These are phyloP conservation scores for Hemerocallis citrina DNA, from an alignment of 106 monocot genomes.

Conservation along the genomic window DNA sequence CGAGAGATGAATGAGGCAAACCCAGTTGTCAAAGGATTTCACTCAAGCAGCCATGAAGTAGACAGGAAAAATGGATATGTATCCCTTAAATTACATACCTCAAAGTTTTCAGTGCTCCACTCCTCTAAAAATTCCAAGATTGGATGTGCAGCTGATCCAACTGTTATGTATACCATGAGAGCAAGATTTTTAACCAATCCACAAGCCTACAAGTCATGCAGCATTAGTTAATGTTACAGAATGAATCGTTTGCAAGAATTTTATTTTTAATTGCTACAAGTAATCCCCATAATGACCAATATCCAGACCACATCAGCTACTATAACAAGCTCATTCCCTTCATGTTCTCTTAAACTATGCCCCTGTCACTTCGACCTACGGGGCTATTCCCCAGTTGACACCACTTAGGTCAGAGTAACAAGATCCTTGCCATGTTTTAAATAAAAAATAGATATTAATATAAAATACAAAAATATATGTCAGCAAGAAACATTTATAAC, in stretches of 20 bases:
- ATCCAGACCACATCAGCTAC: background rate
- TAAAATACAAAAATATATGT: too few relatives aligned
- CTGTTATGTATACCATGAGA: conserved; percentile 97
- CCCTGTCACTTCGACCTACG: background rate
- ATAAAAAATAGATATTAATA: too few relatives aligned
- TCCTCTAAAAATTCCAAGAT: conserved; percentile 96
- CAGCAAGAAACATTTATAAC: conserved; percentile 25
- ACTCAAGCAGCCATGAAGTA: background rate
- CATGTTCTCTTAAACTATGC: background rate
- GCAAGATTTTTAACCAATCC: conserved; percentile 98
- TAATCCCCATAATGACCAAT: background rate
- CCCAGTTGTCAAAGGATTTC: background rate
- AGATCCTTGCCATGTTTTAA: too few relatives aligned
- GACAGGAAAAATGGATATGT: background rate
- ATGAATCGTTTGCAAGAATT: background rate
- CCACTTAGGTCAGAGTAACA: background rate
- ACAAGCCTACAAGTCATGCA: conserved; percentile 55
- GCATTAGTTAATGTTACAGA: background rate
- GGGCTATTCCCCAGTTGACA: background rate
- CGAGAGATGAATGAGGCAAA: too few relatives aligned
- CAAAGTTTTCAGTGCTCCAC: conserved; percentile 97
- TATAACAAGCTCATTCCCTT: background rate
- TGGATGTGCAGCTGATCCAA: conserved; percentile 94
- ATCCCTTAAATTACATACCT: conserved; percentile 35
- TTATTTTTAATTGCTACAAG: background rate